Evolutionary conservation across 1,284 basidiomycete species (phyloP), one percentile per base, ranked within the genome.

Genomic region (Pterulicium gracile): DNA sequence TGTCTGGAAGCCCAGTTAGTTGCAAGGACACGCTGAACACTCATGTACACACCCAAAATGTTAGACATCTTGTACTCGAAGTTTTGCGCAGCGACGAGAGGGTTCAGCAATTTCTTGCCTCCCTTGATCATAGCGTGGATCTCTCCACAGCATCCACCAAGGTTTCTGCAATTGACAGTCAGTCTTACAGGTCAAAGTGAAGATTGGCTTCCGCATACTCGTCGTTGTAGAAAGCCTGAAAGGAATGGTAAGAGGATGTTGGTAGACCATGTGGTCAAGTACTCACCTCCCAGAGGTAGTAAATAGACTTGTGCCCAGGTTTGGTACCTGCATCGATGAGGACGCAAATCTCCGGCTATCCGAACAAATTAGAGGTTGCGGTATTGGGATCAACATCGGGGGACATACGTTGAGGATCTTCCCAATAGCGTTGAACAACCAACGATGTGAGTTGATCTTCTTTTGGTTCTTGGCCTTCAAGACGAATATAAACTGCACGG

Each of bases 61-160:
- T 94, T 94, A 32, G 88, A 92, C 88, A 94, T 94, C 68, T 91
- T 97, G 70, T 98, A 98, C 66, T 98, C 95, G 57, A 98, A 98
- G 66, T 98, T 98, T 64, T 98, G 95, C 19, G 91, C 90, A 7
- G 92, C 92, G 23, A 94, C 81, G 41, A 98, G 72, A 12, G 95
- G 95, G 58, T 98, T 98, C 51, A 98, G 60, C 24, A 98, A 75
- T 61, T 96, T 95, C 63, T 70, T 84, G 21, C 95, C 94, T 23
- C 86, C 86, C 60, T 91, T 80, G 57, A 95, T 89, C 91, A 93
- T 93, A 47, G 92, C 92, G 52, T 91, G 87, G 55, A 93, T 94
- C 72, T 95, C 89, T 55, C 94, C 92, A 61, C 86, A 88, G 43
- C 85, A 87, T 15, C 87, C 87, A 23, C 86, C 87, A 12, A 90